Evolutionary conservation across 1,284 basidiomycete genomes (phyloP).

Genomic region (Porogramme epimiltina): DNA sequence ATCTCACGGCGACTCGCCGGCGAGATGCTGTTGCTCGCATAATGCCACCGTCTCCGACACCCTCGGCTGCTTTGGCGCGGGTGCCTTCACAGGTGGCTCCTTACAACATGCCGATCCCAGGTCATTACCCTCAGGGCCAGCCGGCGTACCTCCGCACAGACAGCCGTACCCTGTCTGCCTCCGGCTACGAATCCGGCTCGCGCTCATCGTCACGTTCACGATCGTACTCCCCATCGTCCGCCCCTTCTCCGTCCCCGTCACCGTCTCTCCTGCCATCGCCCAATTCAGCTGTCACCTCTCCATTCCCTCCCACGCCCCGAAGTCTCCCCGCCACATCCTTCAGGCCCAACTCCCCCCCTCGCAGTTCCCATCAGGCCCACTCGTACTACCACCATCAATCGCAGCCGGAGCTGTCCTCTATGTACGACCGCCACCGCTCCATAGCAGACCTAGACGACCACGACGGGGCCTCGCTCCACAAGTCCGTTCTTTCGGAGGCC

Average conservation of each 20-base stretch:
- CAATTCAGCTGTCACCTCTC: conserved; percentile 18
- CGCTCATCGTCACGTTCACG: neutral
- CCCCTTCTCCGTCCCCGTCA: conserved; percentile 11
- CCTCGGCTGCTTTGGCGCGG: neutral
- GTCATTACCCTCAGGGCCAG: conserved; percentile 1
- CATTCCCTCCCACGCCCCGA: conserved; percentile 21
- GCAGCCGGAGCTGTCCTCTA: neutral
- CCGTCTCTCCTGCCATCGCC: conserved; percentile 20
- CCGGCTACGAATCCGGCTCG: conserved; percentile 6
- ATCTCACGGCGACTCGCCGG: conserved; percentile 27
- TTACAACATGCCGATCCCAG: neutral
- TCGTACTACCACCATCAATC: conserved; percentile 8
- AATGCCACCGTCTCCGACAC: conserved; percentile 12
- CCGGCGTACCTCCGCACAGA: conserved; percentile 1
- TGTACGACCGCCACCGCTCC: neutral
- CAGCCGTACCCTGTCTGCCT: conserved; percentile 1
- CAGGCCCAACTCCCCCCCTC: conserved; percentile 11
- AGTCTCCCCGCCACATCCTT: conserved; percentile 16
- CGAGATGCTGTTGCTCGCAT: conserved; percentile 24
- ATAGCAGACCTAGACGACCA: neutral
- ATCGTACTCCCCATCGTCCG: conserved; percentile 10
- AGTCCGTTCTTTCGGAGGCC: neutral
- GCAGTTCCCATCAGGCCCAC: conserved; percentile 1
- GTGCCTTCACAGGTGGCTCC: conserved; percentile 4
- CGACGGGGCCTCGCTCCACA: conserved; percentile 8